These are phyloP conservation scores for Holtermanniella nyarrowii DNA, from an alignment of 768 basidiomycete species.

Conservation along the genomic window DNA sequence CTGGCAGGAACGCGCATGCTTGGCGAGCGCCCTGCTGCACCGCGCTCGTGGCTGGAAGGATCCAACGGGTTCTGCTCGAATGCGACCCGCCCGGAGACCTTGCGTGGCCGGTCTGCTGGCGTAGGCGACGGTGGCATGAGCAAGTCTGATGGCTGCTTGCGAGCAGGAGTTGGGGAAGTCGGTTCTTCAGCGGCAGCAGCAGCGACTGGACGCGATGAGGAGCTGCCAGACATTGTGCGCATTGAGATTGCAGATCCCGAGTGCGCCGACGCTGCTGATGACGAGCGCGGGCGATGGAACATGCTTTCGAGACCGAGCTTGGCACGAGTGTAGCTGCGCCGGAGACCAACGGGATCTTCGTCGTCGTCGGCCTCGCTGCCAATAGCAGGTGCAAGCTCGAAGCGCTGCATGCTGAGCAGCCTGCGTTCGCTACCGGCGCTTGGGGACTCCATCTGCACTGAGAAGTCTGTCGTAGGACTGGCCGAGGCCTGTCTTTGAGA, in stretches of 20 bases:
- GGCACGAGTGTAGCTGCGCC: constrained; percentile 1
- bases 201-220: not conserved
- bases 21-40: not conserved
- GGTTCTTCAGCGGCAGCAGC: not conserved
- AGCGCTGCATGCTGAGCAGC: not conserved
- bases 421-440: constrained; percentile 6
- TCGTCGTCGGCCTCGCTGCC: constrained; percentile 15
- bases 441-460: not conserved
- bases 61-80: no score
- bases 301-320: constrained; percentile 2
- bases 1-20: not conserved
- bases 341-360: not conserved
- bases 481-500: not conserved
- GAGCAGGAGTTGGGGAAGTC: not conserved
- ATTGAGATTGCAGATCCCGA: constrained; percentile 1
- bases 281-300: constrained; percentile 7
- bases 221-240: constrained; percentile 1
- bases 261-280: not conserved
- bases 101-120: not conserved
- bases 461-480: not conserved
- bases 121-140: not conserved
- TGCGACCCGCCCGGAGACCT: not conserved
- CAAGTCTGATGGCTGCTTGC: not conserved
- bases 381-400: constrained; percentile 10
- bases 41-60: no score